Conservation (phyloP, 192 early-diverging fungal species). For the Coemansia sp. region DNA sequence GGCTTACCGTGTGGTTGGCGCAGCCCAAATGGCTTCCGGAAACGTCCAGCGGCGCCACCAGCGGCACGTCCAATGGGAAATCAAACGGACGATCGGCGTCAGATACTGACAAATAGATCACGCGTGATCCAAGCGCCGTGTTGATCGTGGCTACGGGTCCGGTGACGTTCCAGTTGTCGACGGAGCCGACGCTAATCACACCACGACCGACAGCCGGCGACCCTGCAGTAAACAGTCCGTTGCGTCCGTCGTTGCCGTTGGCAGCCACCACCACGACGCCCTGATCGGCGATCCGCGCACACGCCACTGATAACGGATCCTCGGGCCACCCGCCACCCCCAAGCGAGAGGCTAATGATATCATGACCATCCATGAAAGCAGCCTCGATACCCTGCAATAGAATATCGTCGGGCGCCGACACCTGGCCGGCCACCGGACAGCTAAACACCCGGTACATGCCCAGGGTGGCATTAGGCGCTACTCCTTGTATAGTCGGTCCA, state of each 20-base stretch:
- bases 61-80: conserved; percentile 12
- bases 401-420: conserved; percentile 51
- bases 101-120: conserved; percentile 6
- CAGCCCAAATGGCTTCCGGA: conserved; percentile 25
- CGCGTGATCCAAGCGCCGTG: conserved; percentile 2
- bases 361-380: conserved; percentile 44
- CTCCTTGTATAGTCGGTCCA: conserved; percentile 55
- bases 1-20: not conserved
- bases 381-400: conserved; percentile 62
- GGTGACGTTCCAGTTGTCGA: conserved; percentile 55
- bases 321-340: conserved; percentile 61
- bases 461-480: conserved; percentile 65
- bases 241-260: conserved; percentile 73
- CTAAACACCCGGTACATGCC: conserved; percentile 68
- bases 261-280: conserved; percentile 67
- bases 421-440: conserved; percentile 45
- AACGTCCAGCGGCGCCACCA: conserved; percentile 11
- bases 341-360: conserved; percentile 68
- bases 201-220: conserved; percentile 55
- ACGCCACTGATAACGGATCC: conserved; percentile 54
- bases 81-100: conserved; percentile 15
- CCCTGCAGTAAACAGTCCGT: conserved; percentile 58
- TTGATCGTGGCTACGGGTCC: conserved; percentile 24
- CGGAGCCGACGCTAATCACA: conserved; percentile 62
- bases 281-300: conserved; percentile 39